A percentile compares a stretch with the other conserved stretches of the same genome.
Conservation (phyloP, 352 stramenopile genomes). For the Globisporangium yorkense region DNA sequence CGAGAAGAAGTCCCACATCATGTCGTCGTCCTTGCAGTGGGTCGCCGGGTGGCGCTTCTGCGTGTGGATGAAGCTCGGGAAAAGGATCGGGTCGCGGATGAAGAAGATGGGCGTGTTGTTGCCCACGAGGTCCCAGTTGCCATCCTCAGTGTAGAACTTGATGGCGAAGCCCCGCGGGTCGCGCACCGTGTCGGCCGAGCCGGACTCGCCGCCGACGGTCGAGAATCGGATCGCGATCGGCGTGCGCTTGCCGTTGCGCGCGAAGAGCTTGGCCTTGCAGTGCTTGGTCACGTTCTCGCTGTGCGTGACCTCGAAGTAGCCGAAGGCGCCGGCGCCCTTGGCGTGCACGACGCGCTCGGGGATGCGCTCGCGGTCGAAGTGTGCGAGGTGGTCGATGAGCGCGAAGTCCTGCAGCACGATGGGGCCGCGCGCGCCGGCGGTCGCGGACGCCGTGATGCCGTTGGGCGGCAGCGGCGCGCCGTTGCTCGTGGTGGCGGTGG, state of each 20-base stretch:
- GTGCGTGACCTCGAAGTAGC: conserved; percentile 89
- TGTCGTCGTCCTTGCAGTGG: conserved; percentile 82
- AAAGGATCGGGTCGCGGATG: conserved; percentile 90
- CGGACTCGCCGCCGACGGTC: conserved; percentile 74
- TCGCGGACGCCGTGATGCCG: conserved; percentile 69
- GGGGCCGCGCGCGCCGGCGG: conserved; percentile 48
- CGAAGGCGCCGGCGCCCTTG: conserved; percentile 86
- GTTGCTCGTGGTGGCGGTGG: conserved; percentile 45
- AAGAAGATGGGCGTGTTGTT: conserved; percentile 95
- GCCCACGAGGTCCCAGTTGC: conserved; percentile 92
- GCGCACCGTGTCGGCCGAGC: conserved; percentile 78
- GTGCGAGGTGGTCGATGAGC: conserved; percentile 85
- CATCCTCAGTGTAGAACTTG: conserved; percentile 93
- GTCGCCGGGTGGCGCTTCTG: conserved; percentile 89
- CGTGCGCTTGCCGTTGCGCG: conserved; percentile 74
- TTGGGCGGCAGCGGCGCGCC: conserved; percentile 55
- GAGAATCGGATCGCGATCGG: conserved; percentile 84
- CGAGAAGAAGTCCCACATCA: conserved; percentile 93
- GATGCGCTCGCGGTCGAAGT: conserved; percentile 91
- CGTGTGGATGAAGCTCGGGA: conserved; percentile 92
- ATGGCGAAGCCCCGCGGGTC: conserved; percentile 89
- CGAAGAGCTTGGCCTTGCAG: conserved; percentile 82
- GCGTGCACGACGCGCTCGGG: conserved; percentile 91
- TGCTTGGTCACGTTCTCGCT: conserved; percentile 30
- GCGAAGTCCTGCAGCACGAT: conserved; percentile 82